Evolutionary conservation across 129 eudicot species (phyloP).

Genomic region (Smallanthus sonchifolius): DNA sequence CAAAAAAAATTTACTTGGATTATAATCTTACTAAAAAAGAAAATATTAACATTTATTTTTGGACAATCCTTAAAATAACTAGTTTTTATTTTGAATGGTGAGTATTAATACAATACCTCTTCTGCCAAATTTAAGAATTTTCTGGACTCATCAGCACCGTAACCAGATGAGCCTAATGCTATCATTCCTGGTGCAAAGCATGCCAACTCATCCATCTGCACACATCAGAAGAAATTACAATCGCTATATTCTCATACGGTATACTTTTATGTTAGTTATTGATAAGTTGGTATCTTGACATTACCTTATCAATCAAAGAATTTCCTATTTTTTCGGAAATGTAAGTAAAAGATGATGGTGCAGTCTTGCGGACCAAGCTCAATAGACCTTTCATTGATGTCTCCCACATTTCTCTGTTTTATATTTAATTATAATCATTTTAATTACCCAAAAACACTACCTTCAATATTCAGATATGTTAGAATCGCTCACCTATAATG

Average conservation of each 20-base stretch:
- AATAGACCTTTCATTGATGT: slow-evolving; percentile 89
- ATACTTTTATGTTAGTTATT: background rate
- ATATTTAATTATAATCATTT: background rate
- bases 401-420: slow-evolving; percentile 97
- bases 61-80: background rate
- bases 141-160: slow-evolving; percentile 66
- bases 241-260: background rate
- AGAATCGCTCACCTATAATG: slow-evolving; percentile 69
- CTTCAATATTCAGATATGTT: background rate
- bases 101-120: slow-evolving; percentile 54
- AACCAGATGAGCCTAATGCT: slow-evolving; percentile 90
- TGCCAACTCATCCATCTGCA: slow-evolving; percentile 98
- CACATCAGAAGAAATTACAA: background rate
- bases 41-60: background rate
- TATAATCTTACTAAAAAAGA: background rate
- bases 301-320: slow-evolving; percentile 81
- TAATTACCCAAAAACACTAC: background rate
- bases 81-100: background rate
- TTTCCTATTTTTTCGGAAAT: slow-evolving; percentile 76
- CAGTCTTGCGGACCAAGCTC: slow-evolving; percentile 87
- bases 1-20: background rate
- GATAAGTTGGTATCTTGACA: background rate
- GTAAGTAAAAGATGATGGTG: slow-evolving; percentile 85
- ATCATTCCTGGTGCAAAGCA: slow-evolving; percentile 99
- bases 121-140: slow-evolving; percentile 77